Evolutionary conservation across 768 basidiomycete species (phyloP), one percentile per base, ranked within the genome.

Genomic region (Hypholoma fasciculare): DNA sequence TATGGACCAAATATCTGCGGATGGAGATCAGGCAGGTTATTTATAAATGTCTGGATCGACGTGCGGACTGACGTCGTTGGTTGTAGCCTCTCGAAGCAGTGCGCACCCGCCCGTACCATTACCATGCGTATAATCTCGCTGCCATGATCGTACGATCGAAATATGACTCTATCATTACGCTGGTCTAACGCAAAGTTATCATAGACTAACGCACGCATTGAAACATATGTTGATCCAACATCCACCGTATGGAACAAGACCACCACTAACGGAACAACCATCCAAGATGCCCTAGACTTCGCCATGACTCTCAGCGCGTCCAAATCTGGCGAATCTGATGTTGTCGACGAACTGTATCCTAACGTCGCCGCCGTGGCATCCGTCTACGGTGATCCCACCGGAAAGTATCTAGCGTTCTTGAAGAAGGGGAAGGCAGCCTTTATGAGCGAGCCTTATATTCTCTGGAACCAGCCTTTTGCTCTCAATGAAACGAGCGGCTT

Each of bases 101-200:
- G 2, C 82, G 87, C 26, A 85, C 85, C 1, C 75, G 82, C 12
- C 85, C 87, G 16, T 88, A 82, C 67, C 87, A 89, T 65, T 88
- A 89, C 66, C 78, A 84, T 9, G 78, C 81, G 0, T 89, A 86
- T 71, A 90, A 90, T 60, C 75, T 88, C 13, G 83, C 82, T 2
- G 87, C 85, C 7, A 84, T 88, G 82, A 83, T 87, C 49, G 85
- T 87, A 60, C 66, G 81, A 47, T 43, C 39, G n/a, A 23, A 23
- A 49, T 44, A 40, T 23, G 2, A 23, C 23, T 23, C 23, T 4
- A 23, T 23, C 4, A 4, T 23, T 23, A 23, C 23, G 23, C 4
- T 4, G 2, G 23, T 23, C 23, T 23, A 23, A 23, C 23, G 23
- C 23, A 23, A 1, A 23, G 11, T 11, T n/a, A 11, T 39, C 49